Conservation (phyloP, 139 green algal species). For the Chlamydomonas sp. region DNA sequence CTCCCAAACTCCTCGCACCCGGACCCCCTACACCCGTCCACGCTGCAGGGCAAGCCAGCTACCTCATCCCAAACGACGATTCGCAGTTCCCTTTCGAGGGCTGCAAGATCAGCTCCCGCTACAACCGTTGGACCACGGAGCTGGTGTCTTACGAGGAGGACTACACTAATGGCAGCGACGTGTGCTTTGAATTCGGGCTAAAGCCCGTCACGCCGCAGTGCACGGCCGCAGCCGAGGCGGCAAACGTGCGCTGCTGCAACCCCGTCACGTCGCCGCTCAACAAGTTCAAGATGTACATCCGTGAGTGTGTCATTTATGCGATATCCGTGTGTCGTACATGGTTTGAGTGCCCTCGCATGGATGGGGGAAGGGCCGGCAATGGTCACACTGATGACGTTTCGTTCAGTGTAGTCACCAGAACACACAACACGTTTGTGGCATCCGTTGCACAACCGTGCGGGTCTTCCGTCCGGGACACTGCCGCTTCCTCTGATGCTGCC, state of each 20-base stretch:
- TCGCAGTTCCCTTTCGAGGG: constrained; percentile 25
- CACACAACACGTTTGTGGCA: no score
- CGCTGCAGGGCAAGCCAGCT: constrained; percentile 6
- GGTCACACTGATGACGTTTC: no score
- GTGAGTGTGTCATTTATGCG: neutral
- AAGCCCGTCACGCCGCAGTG: neutral
- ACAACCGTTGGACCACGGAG: constrained; percentile 12
- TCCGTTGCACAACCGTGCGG: no score
- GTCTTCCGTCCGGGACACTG: no score
- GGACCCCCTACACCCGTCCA: neutral
- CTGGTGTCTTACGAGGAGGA: constrained; percentile 17
- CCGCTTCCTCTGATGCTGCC: no score
- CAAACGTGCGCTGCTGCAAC: constrained; percentile 10
- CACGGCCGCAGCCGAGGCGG: neutral
- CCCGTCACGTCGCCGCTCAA: neutral
- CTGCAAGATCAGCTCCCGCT: neutral
- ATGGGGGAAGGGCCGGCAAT: neutral
- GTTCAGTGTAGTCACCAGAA: no score
- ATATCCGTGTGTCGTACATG: no score
- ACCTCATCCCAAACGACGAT: neutral
- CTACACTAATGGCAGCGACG: neutral
- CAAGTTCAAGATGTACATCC: constrained; percentile 40
- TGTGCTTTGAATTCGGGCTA: constrained; percentile 11
- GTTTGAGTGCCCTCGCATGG: neutral
- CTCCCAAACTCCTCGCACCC: no score